Base-by-base conservation (phyloP, 768 basidiomycete genomes). In the Rhodosporidiobolus odoratus region DNA sequence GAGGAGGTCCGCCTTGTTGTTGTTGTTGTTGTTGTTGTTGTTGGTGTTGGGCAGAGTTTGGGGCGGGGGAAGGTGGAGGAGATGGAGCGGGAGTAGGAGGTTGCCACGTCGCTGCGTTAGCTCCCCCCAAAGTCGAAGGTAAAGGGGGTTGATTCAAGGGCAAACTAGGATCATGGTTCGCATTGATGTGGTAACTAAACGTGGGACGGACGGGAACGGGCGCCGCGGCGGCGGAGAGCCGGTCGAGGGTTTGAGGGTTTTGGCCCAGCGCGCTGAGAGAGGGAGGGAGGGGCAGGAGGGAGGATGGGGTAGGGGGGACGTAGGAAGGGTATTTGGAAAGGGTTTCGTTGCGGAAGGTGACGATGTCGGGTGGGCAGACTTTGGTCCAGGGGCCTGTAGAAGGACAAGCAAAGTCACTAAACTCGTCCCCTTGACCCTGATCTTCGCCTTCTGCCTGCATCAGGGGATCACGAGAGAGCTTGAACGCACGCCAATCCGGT, bases 241-340 rank as follows among this genome's bases (percentile, higher is more conserved):
- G 81, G 43, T 83, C 82, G 61, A 80, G 76, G 6, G 35, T 80
- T 64, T 41, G 79, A 32, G 65, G 69, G 60, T 66, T 57, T 12
- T 45, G 27, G 7, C 27, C 54, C 25, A 71, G 69, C 3, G 69
- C 64, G 21, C 60, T 43, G 48, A 71, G 59, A 2, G 61, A 45
- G 12, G 69, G 60, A 2, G 69, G 69, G 19, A 71, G 69, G 0
- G 69, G 69, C 23, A 71, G 61, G 19, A 71, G 60, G 69, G 60
- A 75, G 56, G 50, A 64, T 59, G 58, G 37, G 56, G 77, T 72
- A 5, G 88, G 86, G 21, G 90, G 84, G 0, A 84, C 83, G 79
- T 97, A 98, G 0, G 96, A 95, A 5, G 96, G 96, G 77, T 97
- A 99, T 80, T 99, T 99, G 73, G 92, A 87, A 13, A 89, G 85